phyloP scores from a whole-genome alignment of 2,329 filamentous ascomycete species.

The Periglandula ipomoeae region DNA sequence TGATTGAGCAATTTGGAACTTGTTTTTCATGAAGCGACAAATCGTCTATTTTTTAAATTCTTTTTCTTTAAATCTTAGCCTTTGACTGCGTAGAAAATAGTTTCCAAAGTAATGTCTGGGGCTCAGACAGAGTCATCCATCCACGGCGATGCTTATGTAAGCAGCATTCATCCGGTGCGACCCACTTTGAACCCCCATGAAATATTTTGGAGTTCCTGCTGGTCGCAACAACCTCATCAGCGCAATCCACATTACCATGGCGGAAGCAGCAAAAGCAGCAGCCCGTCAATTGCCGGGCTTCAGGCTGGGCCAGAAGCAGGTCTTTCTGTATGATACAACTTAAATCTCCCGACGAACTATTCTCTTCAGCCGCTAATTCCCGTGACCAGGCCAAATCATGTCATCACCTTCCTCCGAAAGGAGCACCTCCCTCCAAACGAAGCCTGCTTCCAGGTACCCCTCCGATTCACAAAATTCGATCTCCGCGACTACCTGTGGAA shows the following conservation, averaged over 20 bases:
- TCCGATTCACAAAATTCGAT: constrained; percentile 93
- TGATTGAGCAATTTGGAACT: too few relatives aligned
- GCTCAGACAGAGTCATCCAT: too few relatives aligned
- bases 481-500: constrained; percentile 90
- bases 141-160: constrained; percentile 7
- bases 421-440: constrained; percentile 66
- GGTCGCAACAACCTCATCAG: constrained; percentile 14
- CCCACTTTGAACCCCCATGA: constrained; percentile 1
- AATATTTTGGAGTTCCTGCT: constrained; percentile 6
- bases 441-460: constrained; percentile 82
- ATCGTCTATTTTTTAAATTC: too few relatives aligned
- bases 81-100: too few relatives aligned
- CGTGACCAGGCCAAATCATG: constrained; percentile 62
- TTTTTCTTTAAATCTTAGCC: too few relatives aligned
- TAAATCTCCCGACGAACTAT: background rate
- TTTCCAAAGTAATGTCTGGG: too few relatives aligned
- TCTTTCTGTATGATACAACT: constrained; percentile 40
- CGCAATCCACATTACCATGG: constrained; percentile 24
- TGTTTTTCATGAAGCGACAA: too few relatives aligned
- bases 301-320: constrained; percentile 41
- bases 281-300: constrained; percentile 33
- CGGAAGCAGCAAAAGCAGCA: constrained; percentile 27
- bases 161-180: background rate
- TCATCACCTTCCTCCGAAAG: constrained; percentile 67
- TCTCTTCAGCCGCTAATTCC: background rate